A percentile compares a stretch with the other conserved stretches of the same genome.
phyloP scores from a whole-genome alignment of 306 rosid species.

The Vigna angularis region DNA sequence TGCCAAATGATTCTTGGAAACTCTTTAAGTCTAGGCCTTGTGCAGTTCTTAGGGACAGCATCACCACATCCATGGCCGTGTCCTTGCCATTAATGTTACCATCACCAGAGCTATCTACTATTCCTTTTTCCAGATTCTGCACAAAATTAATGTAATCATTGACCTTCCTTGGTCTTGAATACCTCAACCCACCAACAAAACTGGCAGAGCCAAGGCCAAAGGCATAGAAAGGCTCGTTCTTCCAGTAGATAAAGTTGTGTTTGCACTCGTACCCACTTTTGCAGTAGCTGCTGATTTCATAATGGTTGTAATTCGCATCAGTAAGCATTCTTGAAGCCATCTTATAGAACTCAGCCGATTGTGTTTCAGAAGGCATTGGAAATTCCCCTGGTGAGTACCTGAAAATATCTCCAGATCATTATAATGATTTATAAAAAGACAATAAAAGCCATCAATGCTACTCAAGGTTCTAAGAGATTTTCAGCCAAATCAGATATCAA shows the following conservation, averaged over 20 bases:
- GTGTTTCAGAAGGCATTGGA: constrained; percentile 87
- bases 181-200: constrained; percentile 75
- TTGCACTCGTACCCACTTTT: constrained; percentile 83
- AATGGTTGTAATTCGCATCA: constrained; percentile 72
- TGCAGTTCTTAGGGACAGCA: constrained; percentile 89
- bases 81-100: constrained; percentile 55
- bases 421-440: not conserved
- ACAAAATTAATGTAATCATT: constrained; percentile 70
- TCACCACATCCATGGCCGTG: constrained; percentile 75
- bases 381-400: constrained; percentile 90
- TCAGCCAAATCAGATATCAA: not conserved
- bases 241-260: constrained; percentile 90
- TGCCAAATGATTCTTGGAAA: constrained; percentile 65
- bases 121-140: constrained; percentile 72
- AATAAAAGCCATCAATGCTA: not conserved
- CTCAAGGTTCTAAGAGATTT: not conserved
- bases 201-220: constrained; percentile 94
- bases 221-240: constrained; percentile 84
- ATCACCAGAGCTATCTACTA: constrained; percentile 50
- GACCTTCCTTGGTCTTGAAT: constrained; percentile 81
- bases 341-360: constrained; percentile 81
- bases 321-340: constrained; percentile 77
- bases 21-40: constrained; percentile 72
- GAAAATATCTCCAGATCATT: constrained; percentile 39
- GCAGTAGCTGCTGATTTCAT: constrained; percentile 94